A percentile compares a stretch with the other conserved stretches of the same genome.
phyloP scores from a whole-genome alignment of 306 rosid genomes.

The Ammopiptanthus mongolicus region DNA sequence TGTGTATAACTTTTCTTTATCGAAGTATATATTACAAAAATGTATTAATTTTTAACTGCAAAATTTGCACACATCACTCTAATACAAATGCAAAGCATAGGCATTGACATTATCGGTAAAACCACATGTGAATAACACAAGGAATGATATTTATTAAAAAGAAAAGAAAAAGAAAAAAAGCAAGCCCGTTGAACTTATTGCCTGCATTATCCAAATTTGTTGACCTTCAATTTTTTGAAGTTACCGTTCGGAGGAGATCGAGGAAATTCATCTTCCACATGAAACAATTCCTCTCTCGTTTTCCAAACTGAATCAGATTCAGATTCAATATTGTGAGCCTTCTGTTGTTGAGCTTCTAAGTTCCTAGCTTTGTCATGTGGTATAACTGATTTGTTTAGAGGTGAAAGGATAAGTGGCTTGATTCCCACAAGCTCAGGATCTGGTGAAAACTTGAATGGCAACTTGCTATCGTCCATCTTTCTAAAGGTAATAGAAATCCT shows the following conservation, averaged over 20 bases:
- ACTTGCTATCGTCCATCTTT: slow-evolving; percentile 46
- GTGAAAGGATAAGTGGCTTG: slow-evolving; percentile 28
- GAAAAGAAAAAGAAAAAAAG: not conserved
- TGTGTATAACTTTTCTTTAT: not conserved
- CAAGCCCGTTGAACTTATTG: not conserved
- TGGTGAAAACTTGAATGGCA: slow-evolving; percentile 31
- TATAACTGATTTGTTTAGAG: not conserved
- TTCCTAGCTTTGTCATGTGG: not conserved
- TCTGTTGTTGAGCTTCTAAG: not conserved
- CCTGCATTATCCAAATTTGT: not conserved
- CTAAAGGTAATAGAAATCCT: slow-evolving; percentile 71
- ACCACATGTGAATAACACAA: not conserved
- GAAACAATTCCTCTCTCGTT: not conserved
- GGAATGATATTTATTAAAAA: not conserved
- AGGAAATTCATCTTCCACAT: not conserved
- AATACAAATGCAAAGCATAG: not conserved
- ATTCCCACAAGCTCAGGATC: slow-evolving; percentile 41
- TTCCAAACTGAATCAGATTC: not conserved
- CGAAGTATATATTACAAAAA: not conserved
- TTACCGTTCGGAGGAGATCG: not conserved
- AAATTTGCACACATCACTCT: not conserved
- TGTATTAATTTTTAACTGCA: not conserved
- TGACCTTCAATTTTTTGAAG: slow-evolving; percentile 2
- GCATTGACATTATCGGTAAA: not conserved
- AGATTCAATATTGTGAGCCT: not conserved